These are phyloP conservation scores for Edaphochlamys debaryana DNA, from an alignment of 139 green algal genomes.

Conservation along the genomic window DNA sequence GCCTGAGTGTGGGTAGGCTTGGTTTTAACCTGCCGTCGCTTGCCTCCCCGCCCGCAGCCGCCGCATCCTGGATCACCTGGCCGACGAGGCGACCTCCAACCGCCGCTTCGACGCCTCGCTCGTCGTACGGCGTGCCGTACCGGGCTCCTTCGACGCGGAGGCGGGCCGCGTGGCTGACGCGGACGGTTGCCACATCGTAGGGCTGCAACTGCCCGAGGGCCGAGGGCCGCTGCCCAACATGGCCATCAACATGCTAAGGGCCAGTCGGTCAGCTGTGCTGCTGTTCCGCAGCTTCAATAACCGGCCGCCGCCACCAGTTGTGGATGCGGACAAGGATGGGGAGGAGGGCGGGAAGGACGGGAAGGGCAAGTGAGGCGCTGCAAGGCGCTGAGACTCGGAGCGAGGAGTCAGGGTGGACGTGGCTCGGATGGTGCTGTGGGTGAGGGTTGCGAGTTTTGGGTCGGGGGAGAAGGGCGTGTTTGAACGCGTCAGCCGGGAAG, in stretches of 20 bases:
- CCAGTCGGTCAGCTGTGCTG: conserved; percentile 17
- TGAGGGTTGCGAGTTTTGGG: no score
- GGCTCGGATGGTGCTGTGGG: no score
- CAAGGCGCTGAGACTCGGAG: no score
- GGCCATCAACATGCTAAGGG: conserved; percentile 3
- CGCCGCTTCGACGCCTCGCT: conserved; percentile 25
- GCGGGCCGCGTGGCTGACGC: conserved; percentile 16
- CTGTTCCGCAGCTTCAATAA: conserved; percentile 34
- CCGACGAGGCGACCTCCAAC: conserved; percentile 11
- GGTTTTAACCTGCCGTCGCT: neutral
- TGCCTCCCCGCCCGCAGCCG: neutral
- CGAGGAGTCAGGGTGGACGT: no score
- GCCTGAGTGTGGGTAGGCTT: neutral
- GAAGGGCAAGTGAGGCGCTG: no score
- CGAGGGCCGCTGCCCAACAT: conserved; percentile 25
- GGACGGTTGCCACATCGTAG: conserved; percentile 37
- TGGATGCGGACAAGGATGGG: no score
- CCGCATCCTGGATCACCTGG: conserved; percentile 36
- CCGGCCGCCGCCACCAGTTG: no score
- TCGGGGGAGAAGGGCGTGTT: no score
- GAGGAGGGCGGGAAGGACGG: no score
- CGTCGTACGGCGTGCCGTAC: conserved; percentile 26
- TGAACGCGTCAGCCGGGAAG: no score
- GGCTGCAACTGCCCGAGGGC: conserved; percentile 25
- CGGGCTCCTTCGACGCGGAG: conserved; percentile 21